Percentiles rank a stretch among this genome's conserved stretches.
phyloP scores from a whole-genome alignment of 805 yeast genomes.

The Kockiozyma suomiensis region DNA sequence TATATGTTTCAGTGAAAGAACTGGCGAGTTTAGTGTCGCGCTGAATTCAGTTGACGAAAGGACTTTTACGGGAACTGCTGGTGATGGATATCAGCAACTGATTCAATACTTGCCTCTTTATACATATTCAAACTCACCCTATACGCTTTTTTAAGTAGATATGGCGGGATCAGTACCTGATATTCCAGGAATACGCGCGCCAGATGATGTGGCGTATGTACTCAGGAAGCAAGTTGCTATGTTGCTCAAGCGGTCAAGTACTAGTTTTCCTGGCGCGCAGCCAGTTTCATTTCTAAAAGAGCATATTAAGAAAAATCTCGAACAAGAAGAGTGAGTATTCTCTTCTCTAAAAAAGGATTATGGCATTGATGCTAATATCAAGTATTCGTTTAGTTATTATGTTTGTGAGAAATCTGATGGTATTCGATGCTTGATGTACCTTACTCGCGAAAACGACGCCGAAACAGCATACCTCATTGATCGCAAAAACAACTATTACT shows the following conservation, averaged over 20 bases:
- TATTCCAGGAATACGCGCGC: slow-evolving; percentile 82
- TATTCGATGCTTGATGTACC: slow-evolving; percentile 72
- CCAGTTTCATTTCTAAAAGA: slow-evolving; percentile 85
- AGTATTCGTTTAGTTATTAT: slow-evolving; percentile 52
- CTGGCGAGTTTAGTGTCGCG: too few species aligned
- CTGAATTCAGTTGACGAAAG: too few species aligned
- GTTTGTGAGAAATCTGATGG: slow-evolving; percentile 98
- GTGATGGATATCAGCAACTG: too few species aligned
- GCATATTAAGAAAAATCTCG: slow-evolving; percentile 65
- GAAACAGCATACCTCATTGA: slow-evolving; percentile 90
- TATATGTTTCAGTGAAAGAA: too few species aligned
- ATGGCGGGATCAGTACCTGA: slow-evolving; percentile 57
- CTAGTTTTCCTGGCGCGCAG: slow-evolving; percentile 75
- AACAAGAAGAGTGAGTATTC: slow-evolving; percentile 56
- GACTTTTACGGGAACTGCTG: background rate
- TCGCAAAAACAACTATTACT: slow-evolving; percentile 81
- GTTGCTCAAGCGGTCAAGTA: slow-evolving; percentile 57
- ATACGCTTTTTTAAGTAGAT: too few species aligned
- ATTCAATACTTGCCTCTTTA: too few species aligned
- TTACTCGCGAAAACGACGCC: slow-evolving; percentile 66
- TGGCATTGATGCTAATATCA: background rate
- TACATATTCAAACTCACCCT: too few species aligned
- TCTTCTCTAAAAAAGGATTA: background rate
- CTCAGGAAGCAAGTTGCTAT: slow-evolving; percentile 69
- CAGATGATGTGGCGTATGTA: slow-evolving; percentile 68